Evolutionary conservation across 805 yeast genomes (phyloP), one percentile per base, ranked within the genome.

Genomic region (Cyberlindnera bimundalis): DNA sequence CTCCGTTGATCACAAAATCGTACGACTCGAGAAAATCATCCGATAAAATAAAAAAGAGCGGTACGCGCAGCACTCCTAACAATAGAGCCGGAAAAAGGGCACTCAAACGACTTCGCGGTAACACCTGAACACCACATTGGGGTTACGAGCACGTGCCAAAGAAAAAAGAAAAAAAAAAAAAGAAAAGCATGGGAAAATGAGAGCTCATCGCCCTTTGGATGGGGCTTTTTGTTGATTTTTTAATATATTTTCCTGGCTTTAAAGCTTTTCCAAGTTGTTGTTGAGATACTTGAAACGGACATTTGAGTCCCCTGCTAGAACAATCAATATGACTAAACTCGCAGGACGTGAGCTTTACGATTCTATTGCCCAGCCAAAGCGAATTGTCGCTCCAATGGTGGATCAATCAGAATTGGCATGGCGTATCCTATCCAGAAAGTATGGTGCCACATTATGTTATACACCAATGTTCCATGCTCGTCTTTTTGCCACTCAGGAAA

Each of bases 391-490:
- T 3, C 99, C 99, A 2, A 91, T 93, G 97, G 99, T 93, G 15
- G 99, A 93, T 61, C 97, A 89, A 51, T 81, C 91, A 4, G 99
- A 93, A 58, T 71, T 93, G 15, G 98, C 96, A 2, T 93, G 98
- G 98, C 72, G 99, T 49, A 74, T 86, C 14, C 67, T 93, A 13
- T 84, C 95, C 3, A 73, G 98, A 41, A 70, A 74, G 44, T 83
- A 90, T 55, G 99, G 99, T 3, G 98, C 99, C 0, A 87, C 89
- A 2, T 67, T 93, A 25, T 87, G 96, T 56, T 93, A 91, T 56
- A 86, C 98, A 0, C 99, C 99, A 3, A 93, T 93, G 99, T 76
- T 84, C 50, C 98, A 93, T 62, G 96, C 99, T 4, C 72, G 89
- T 35, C 65, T 90, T 28, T 93, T 93, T 65, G 95, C 95, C 19